Conservation (phyloP, 305 asterid genomes). For the Solanum hybrid region DNA sequence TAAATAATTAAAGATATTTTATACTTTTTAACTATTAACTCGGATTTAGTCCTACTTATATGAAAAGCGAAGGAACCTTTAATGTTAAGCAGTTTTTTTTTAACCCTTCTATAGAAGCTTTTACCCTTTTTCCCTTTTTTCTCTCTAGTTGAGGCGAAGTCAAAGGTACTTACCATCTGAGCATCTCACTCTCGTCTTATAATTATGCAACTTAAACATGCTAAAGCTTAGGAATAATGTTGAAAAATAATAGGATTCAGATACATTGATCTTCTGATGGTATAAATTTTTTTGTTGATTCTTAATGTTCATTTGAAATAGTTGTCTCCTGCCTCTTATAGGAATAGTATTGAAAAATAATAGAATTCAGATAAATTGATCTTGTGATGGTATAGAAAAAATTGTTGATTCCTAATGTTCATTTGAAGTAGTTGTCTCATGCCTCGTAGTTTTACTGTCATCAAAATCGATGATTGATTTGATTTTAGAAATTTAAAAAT, state of each 20-base stretch:
- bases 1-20: too few relatives aligned
- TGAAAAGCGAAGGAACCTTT: neutral
- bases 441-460: neutral
- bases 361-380: neutral
- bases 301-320: neutral
- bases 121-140: neutral
- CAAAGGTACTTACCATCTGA: neutral
- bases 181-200: neutral
- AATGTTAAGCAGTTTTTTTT: neutral
- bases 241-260: neutral
- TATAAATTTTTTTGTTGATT: neutral
- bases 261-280: neutral
- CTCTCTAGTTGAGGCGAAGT: too few relatives aligned
- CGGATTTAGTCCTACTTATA: neutral
- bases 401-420: neutral
- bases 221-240: neutral
- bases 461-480: neutral
- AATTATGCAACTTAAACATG: neutral
- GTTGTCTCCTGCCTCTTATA: neutral
- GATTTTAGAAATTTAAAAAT: too few relatives aligned
- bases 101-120: neutral
- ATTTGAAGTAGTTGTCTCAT: neutral
- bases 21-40: too few relatives aligned
- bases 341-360: neutral
- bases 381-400: neutral